Evolutionary conservation across 306 rosid species (phyloP).

Genomic region (Betula pendula): DNA sequence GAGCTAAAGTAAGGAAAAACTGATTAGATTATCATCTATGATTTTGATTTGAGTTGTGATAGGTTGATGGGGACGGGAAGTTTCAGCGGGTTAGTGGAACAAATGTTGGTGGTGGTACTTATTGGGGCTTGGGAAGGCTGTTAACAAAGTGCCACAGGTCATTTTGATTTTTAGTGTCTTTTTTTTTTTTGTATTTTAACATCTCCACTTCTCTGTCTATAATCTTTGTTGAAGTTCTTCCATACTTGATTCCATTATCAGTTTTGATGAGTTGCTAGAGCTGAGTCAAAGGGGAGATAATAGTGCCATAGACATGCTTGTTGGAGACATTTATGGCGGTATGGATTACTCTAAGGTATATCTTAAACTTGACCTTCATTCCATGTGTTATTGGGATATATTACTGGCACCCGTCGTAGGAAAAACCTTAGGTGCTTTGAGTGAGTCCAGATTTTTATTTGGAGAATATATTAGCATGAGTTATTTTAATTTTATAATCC

Average conservation of each 20-base stretch:
- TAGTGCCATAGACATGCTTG: constrained; percentile 94
- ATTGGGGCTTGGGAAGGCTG: constrained; percentile 97
- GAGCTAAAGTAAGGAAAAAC: constrained; percentile 21
- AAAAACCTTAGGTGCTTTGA: constrained; percentile 5
- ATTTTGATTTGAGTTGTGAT: constrained; percentile 25
- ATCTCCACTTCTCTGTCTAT: constrained; percentile 17
- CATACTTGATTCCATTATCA: constrained; percentile 43
- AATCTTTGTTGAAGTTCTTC: constrained; percentile 24
- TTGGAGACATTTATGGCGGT: constrained; percentile 98
- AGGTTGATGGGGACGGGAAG: constrained; percentile 99
- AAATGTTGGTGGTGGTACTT: constrained; percentile 99
- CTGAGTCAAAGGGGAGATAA: constrained; percentile 96
- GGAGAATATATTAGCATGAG: constrained; percentile 12
- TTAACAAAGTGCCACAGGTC: constrained; percentile 97
- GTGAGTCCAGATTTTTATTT: not conserved
- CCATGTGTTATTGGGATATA: not conserved
- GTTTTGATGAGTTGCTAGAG: constrained; percentile 98
- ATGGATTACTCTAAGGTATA: constrained; percentile 91
- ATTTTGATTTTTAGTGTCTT: constrained; percentile 16
- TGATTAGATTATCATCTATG: constrained; percentile 21
- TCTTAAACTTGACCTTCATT: constrained; percentile 24
- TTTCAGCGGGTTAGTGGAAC: constrained; percentile 97
- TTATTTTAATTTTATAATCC: constrained; percentile 25
- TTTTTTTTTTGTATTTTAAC: constrained; percentile 11
- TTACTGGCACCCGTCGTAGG: constrained; percentile 1